Percentiles rank a stretch among this genome's conserved stretches.
These are phyloP conservation scores for Penicillium sp. DNA, from an alignment of 2,329 filamentous ascomycete genomes.

Conservation along the genomic window DNA sequence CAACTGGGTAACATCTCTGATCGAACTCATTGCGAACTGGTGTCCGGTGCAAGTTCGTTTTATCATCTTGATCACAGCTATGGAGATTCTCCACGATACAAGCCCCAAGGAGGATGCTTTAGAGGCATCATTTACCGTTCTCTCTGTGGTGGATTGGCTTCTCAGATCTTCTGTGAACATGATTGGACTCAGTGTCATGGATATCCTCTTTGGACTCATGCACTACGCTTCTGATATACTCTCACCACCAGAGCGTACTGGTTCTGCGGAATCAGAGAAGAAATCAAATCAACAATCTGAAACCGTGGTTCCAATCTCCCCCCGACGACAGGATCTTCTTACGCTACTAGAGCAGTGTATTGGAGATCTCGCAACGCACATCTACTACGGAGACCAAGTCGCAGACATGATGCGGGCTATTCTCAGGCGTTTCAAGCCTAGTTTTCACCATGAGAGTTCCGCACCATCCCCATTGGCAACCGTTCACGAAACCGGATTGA, in stretches of 20 bases:
- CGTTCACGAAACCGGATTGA: constrained; percentile 20
- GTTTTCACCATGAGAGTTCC: constrained; percentile 44
- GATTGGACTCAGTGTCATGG: constrained; percentile 94
- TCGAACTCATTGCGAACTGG: constrained; percentile 78
- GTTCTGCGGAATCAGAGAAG: constrained; percentile 29
- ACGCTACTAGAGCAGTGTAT: constrained; percentile 75
- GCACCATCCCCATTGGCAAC: constrained; percentile 39
- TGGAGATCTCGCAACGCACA: constrained; percentile 85
- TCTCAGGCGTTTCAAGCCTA: constrained; percentile 72
- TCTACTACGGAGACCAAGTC: constrained; percentile 96
- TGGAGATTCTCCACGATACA: constrained; percentile 70
- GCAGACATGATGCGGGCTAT: constrained; percentile 88
- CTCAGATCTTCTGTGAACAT: constrained; percentile 86
- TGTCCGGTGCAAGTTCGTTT: constrained; percentile 93
- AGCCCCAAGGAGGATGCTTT: constrained; percentile 69
- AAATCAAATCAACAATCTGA: constrained; percentile 13
- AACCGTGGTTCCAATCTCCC: constrained; percentile 42
- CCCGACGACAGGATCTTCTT: constrained; percentile 62
- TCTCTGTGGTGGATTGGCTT: constrained; percentile 76
- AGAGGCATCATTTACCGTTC: constrained; percentile 69
- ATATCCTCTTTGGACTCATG: constrained; percentile 80
- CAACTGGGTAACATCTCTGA: constrained; percentile 80
- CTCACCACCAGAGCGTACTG: constrained; percentile 55
- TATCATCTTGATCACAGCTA: constrained; percentile 76
- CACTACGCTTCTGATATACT: constrained; percentile 78